Evolutionary conservation across 75 land plant genomes (phyloP).

Genomic region (Ceratopteris richardii): DNA sequence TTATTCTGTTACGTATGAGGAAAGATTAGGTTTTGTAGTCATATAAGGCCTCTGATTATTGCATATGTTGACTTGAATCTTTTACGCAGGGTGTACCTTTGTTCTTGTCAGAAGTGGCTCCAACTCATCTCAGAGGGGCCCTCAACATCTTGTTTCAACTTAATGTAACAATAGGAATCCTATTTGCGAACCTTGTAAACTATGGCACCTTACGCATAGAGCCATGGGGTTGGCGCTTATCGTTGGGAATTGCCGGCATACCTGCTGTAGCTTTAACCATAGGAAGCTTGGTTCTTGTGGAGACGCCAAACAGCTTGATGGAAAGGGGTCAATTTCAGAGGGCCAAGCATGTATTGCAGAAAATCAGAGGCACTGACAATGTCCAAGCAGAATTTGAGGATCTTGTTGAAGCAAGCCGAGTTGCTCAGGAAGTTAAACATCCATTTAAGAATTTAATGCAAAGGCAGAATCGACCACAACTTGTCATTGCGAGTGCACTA

Average conservation of each 20-base stretch:
- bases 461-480: too few relatives aligned
- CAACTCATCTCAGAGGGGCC: too few relatives aligned
- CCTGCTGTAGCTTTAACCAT: constrained; percentile 17
- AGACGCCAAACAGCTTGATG: constrained; percentile 46
- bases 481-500: too few relatives aligned
- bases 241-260: constrained; percentile 32
- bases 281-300: constrained; percentile 15
- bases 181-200: constrained; percentile 71
- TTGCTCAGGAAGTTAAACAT: constrained; percentile 16
- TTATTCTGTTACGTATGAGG: too few relatives aligned
- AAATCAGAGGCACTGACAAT: constrained; percentile 35
- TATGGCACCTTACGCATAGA: constrained; percentile 45
- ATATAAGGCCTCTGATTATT: too few relatives aligned
- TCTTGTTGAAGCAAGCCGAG: constrained; percentile 22
- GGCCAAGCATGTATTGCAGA: constrained; percentile 29
- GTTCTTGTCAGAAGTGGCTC: too few relatives aligned
- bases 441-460: constrained; percentile 14
- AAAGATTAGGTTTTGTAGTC: too few relatives aligned
- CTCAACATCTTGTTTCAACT: too few relatives aligned
- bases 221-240: constrained; percentile 40
- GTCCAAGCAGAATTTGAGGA: constrained; percentile 31
- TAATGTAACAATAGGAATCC: constrained; percentile 30
- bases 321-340: constrained; percentile 27
- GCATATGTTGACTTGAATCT: too few relatives aligned
- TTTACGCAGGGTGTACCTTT: constrained; percentile 20